Evolutionary conservation across 768 basidiomycete genomes (phyloP).

Genomic region (Vararia minispora): DNA sequence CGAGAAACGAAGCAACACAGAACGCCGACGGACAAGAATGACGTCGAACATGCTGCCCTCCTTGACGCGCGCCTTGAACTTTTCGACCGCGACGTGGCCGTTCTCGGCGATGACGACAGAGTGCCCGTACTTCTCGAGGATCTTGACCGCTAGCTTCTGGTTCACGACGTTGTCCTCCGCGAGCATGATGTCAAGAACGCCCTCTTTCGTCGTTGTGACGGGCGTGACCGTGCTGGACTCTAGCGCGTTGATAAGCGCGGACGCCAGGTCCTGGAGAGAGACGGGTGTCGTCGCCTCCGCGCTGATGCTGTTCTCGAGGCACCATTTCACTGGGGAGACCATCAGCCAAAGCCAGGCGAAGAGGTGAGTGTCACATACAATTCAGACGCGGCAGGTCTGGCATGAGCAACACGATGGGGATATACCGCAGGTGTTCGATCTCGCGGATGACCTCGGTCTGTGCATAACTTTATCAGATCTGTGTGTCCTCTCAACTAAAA

Average conservation of each 20-base stretch:
- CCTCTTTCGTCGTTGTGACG: constrained; percentile 75
- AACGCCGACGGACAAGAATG: constrained; percentile 56
- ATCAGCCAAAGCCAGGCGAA: constrained; percentile 14
- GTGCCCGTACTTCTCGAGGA: constrained; percentile 93
- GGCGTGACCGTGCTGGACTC: constrained; percentile 92
- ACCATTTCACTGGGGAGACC: constrained; percentile 72
- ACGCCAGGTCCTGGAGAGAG: constrained; percentile 76
- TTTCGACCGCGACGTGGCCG: constrained; percentile 86
- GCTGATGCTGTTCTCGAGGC: constrained; percentile 90
- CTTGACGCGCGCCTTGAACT: constrained; percentile 69
- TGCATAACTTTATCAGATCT: neutral
- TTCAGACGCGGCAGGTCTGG: constrained; percentile 60
- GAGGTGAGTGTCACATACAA: constrained; percentile 33
- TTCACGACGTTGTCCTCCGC: constrained; percentile 97
- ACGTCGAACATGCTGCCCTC: constrained; percentile 78
- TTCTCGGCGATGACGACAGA: constrained; percentile 96
- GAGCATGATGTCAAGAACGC: constrained; percentile 84
- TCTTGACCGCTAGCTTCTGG: constrained; percentile 93
- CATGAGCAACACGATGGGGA: constrained; percentile 71
- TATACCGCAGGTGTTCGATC: constrained; percentile 89
- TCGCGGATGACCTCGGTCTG: constrained; percentile 88
- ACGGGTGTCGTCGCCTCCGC: constrained; percentile 92
- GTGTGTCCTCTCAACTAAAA: constrained; percentile 3
- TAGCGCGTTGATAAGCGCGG: constrained; percentile 86
- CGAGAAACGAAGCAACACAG: neutral